phyloP scores from a whole-genome alignment of 331 rosid genomes.

The Pyrus hybrid region DNA sequence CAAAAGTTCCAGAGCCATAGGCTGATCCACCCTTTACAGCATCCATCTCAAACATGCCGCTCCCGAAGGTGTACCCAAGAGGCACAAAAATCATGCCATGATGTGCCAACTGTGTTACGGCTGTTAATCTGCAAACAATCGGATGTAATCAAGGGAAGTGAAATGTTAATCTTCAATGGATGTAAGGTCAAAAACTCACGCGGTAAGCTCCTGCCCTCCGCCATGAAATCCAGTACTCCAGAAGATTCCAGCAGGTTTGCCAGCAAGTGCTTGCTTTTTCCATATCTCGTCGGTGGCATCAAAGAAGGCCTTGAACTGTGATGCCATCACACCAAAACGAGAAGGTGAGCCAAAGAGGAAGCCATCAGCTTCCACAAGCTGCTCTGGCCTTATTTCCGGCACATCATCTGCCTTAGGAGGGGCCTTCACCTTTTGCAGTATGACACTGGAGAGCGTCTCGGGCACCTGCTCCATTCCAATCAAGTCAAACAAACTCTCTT shows the following conservation, averaged over 20 bases:
- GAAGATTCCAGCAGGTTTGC: constrained; percentile 95
- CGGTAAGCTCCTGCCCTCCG: constrained; percentile 94
- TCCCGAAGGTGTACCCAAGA: constrained; percentile 82
- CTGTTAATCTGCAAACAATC: constrained; percentile 51
- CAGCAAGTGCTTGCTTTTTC: constrained; percentile 87
- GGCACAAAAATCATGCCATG: constrained; percentile 97
- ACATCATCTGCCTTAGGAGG: constrained; percentile 65
- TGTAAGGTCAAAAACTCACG: constrained; percentile 37
- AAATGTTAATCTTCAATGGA: no score
- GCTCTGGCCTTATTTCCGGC: constrained; percentile 72
- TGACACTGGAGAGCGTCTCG: constrained; percentile 58
- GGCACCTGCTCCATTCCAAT: constrained; percentile 63
- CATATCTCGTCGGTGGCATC: constrained; percentile 65
- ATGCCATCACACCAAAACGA: constrained; percentile 92
- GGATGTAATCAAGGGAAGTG: no score
- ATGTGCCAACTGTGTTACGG: constrained; percentile 85
- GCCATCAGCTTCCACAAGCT: constrained; percentile 82
- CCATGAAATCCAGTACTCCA: constrained; percentile 97
- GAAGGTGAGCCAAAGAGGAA: constrained; percentile 88
- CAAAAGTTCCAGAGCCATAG: constrained; percentile 93
- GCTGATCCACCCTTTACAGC: constrained; percentile 90
- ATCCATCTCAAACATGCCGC: constrained; percentile 72
- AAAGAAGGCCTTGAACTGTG: constrained; percentile 78
- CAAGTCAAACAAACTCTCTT: constrained; percentile 14
- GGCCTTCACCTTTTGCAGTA: constrained; percentile 75